phyloP scores from a whole-genome alignment of 139 green algal species.

The Tetraselmis striata region DNA sequence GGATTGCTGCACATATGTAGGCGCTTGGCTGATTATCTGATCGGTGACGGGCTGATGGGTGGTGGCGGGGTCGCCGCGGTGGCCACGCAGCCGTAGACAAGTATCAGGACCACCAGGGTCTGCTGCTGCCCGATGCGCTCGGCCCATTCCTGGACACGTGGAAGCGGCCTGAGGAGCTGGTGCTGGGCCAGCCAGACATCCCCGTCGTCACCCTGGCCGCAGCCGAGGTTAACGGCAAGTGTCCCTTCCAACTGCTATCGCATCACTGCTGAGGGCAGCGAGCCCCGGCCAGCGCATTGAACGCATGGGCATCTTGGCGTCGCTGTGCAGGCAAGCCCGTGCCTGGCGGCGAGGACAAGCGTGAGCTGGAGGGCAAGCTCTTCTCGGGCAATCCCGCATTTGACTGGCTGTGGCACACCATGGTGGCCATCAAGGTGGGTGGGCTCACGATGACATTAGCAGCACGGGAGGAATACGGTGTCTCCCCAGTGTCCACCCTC shows the following conservation, averaged over 20 bases:
- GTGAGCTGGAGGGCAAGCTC: slow-evolving; percentile 11
- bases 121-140: slow-evolving; percentile 34
- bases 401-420: slow-evolving; percentile 14
- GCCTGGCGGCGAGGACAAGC: not conserved
- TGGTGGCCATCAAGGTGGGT: slow-evolving; percentile 11
- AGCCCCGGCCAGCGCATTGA: too few species aligned
- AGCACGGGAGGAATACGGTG: too few species aligned
- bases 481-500: too few species aligned
- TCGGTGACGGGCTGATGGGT: too few species aligned
- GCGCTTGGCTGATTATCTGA: too few species aligned
- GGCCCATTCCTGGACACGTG: slow-evolving; percentile 50
- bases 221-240: not conserved
- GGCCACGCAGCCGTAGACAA: slow-evolving; percentile 31
- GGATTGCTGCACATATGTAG: too few species aligned
- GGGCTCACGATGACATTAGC: too few species aligned
- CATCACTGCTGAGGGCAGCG: too few species aligned
- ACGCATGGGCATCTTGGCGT: too few species aligned
- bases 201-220: slow-evolving; percentile 30
- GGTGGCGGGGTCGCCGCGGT: too few species aligned
- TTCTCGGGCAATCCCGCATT: slow-evolving; percentile 15
- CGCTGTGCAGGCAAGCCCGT: not conserved
- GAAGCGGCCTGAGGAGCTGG: slow-evolving; percentile 63
- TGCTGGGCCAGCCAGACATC: slow-evolving; percentile 37
- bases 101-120: slow-evolving; percentile 44
- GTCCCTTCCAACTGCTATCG: too few species aligned